Percentiles rank a stretch among this genome's conserved stretches.
phyloP scores from a whole-genome alignment of 2,329 filamentous ascomycete species.

The Aureobasidium subglaciale region DNA sequence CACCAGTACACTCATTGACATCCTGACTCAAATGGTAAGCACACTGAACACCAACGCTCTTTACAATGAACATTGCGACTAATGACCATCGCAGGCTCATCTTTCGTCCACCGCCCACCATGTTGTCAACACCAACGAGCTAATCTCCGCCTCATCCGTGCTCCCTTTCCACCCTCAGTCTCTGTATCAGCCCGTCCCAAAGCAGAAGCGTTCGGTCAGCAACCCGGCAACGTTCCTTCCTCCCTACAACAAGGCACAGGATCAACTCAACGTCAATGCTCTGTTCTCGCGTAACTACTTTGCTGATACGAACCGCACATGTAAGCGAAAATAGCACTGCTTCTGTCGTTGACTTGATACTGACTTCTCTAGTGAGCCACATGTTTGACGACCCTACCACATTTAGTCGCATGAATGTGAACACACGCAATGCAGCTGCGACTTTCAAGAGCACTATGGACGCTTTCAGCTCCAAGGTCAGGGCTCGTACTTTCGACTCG shows the following conservation, averaged over 20 bases:
- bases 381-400: background rate
- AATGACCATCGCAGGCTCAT: background rate
- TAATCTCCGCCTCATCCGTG: background rate
- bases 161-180: background rate
- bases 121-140: constrained; percentile 4
- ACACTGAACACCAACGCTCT: background rate
- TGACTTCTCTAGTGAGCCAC: background rate
- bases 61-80: background rate
- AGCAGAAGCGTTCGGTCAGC: background rate
- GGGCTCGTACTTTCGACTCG: background rate
- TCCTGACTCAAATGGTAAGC: background rate
- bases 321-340: background rate
- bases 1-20: background rate
- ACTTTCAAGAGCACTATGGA: background rate
- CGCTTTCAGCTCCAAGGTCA: background rate
- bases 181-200: background rate
- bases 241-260: background rate
- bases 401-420: background rate
- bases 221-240: background rate
- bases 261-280: background rate
- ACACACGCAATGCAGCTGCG: background rate
- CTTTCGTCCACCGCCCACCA: background rate
- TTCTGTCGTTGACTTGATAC: background rate
- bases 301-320: background rate
- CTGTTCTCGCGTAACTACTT: background rate